These are phyloP conservation scores for Phytophthora palmivora DNA, from an alignment of 352 stramenopile species.

Conservation along the genomic window DNA sequence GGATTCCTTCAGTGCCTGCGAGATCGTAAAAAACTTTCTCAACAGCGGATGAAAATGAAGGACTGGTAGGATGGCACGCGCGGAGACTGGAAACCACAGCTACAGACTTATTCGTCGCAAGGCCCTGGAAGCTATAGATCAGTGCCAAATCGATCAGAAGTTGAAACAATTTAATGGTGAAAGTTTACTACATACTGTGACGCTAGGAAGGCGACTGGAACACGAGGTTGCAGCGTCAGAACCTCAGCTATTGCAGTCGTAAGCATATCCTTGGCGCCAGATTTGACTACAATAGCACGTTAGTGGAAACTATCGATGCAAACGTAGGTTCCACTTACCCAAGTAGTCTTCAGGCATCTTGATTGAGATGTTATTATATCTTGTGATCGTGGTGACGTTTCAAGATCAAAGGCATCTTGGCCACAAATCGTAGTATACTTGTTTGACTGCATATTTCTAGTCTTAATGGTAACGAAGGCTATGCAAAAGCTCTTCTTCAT, in stretches of 20 bases:
- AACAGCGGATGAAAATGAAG: slow-evolving; percentile 26
- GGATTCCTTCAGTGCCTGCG: slow-evolving; percentile 2
- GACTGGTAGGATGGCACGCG: slow-evolving; percentile 24
- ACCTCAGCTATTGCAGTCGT: slow-evolving; percentile 25
- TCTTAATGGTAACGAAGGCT: slow-evolving; percentile 26
- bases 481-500: not conserved
- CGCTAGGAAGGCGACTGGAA: slow-evolving; percentile 31
- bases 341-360: slow-evolving; percentile 19
- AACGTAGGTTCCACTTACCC: slow-evolving; percentile 5
- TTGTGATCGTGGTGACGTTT: not conserved
- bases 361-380: not conserved
- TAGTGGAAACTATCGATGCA: not conserved
- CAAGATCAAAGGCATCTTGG: not conserved
- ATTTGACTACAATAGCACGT: slow-evolving; percentile 22
- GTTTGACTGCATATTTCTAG: slow-evolving; percentile 19
- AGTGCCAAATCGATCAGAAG: not conserved
- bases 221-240: slow-evolving; percentile 27
- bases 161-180: not conserved
- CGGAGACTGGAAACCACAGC: slow-evolving; percentile 22
- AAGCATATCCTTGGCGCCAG: slow-evolving; percentile 32
- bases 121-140: slow-evolving; percentile 31
- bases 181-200: slow-evolving; percentile 20
- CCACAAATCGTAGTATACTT: slow-evolving; percentile 7
- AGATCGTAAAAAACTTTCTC: slow-evolving; percentile 32
- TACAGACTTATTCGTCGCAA: slow-evolving; percentile 17